These are phyloP conservation scores for Nicotiana benthamiana DNA, from an alignment of 257 asterid genomes.

Conservation along the genomic window DNA sequence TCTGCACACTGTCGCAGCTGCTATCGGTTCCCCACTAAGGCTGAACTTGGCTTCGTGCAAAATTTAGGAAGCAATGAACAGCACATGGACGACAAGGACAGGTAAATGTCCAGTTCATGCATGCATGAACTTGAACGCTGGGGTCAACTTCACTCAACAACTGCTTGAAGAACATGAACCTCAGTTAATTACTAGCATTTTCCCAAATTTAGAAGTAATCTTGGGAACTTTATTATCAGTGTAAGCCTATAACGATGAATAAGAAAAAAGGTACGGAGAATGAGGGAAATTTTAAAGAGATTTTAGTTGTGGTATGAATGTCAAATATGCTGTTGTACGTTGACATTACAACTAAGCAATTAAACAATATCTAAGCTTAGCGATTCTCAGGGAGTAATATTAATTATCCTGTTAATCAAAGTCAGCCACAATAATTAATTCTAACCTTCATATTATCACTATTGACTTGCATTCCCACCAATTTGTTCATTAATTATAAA, in stretches of 20 bases:
- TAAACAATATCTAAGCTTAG: too few species aligned
- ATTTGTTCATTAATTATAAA: too few species aligned
- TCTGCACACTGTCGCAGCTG: too few species aligned
- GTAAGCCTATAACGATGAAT: neutral
- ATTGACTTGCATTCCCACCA: too few species aligned
- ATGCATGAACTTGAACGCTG: neutral
- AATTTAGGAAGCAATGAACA: neutral
- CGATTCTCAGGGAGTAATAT: too few species aligned
- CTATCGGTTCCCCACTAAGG: neutral
- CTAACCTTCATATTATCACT: too few species aligned
- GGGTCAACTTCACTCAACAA: neutral
- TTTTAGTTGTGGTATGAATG: neutral
- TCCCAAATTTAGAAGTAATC: neutral
- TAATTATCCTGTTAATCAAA: too few species aligned
- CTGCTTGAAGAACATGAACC: neutral
- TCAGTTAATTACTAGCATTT: neutral
- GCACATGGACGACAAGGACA: neutral
- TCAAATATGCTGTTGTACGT: neutral
- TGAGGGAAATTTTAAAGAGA: neutral
- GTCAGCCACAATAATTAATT: too few species aligned
- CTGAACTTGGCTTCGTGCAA: neutral
- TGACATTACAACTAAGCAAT: neutral
- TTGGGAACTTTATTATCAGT: neutral
- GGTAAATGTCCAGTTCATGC: neutral
- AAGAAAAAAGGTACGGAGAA: neutral